Base-by-base conservation (phyloP, 2,329 filamentous ascomycete species). In the Fusarium sp. region DNA sequence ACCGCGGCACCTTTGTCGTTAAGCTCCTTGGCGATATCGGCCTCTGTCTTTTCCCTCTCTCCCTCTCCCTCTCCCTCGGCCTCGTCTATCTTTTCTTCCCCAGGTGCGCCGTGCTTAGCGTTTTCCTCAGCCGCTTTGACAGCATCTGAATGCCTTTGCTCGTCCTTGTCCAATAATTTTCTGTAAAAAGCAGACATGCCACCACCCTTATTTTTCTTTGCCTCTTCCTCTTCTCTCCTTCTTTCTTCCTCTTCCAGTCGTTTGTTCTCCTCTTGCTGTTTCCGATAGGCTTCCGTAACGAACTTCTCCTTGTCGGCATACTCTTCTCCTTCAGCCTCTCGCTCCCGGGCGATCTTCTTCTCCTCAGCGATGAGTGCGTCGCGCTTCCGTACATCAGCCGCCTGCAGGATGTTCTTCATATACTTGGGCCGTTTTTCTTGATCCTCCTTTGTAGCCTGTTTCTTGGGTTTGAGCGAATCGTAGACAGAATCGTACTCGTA, bases 401-500 rank as follows among this genome's bases (percentile, higher is more conserved):
- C 90, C 42, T 89, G 88, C 52, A 94, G 82, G 28, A 97, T 82
- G 58, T 87, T 91, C 70, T 85, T 86, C 89, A 96, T 94, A 80
- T 96, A 96, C 73, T 92, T 93, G 3, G 93, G 91, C 71, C 89
- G 89, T 39, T 89, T 84, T 74, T 91, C 87, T 55, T 83, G 83
- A 43, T 83, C 83, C 46, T 83, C 82, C 9, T 84, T 84, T 7
- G 82, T 83, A 61, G 86, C 85, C 70, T 88, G 86, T 64, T 89
- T 88, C 62, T 89, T 85, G 18, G 88, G 87, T 69, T 93, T 91
- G 39, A 95, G 84, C 2, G 91, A 91, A 72, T 95, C 92, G 80
- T 93, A 94, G 23, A 93, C 92, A 3, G 86, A 87, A 77, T 97
- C 93, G 81, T 96, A 97, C 80, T 96, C 93, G 83, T 94, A 96